Evolutionary conservation across 1,139 yeast species (phyloP).

Genomic region (Debaryomycetaceae sp.): DNA sequence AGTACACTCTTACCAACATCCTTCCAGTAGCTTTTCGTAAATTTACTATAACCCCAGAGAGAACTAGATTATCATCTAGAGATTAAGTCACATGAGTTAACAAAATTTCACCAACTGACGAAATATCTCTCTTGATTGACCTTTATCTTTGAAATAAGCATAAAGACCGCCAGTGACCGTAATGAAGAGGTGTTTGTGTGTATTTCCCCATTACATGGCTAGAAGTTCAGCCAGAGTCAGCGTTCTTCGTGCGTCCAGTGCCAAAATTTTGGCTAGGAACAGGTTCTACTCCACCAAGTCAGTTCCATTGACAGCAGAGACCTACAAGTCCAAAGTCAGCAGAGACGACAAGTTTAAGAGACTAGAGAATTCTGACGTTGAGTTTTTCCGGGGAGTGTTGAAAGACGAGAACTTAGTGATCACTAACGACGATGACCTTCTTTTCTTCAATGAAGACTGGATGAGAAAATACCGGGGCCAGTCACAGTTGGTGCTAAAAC

Average conservation of each 20-base stretch:
- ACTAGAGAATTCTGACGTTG: conserved; percentile 57
- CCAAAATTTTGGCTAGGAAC: background rate
- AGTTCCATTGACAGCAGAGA: conserved; percentile 60
- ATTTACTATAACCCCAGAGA: background rate
- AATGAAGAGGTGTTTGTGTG: too few species aligned
- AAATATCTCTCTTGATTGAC: too few species aligned
- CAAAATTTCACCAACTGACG: background rate
- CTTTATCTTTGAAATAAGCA: too few species aligned
- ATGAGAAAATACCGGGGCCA: conserved; percentile 94
- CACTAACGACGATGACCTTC: conserved; percentile 59
- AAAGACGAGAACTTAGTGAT: conserved; percentile 45
- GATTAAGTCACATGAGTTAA: background rate
- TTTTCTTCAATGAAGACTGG: conserved; percentile 86
- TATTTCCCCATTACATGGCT: too few species aligned
- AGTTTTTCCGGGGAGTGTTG: conserved; percentile 57
- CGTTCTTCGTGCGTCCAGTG: background rate
- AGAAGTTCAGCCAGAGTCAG: too few species aligned
- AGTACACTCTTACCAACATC: background rate
- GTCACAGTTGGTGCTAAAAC: conserved; percentile 77
- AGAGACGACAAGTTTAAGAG: conserved; percentile 44
- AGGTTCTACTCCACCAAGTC: conserved; percentile 30
- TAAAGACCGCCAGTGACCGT: too few species aligned
- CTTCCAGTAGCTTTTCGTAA: background rate
- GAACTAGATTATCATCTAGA: background rate
- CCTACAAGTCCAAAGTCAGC: conserved; percentile 52